Percentiles rank a stretch among this genome's conserved stretches.
Conservation (phyloP, 2,329 filamentous ascomycete species). For the Aureobasidium vineae region DNA sequence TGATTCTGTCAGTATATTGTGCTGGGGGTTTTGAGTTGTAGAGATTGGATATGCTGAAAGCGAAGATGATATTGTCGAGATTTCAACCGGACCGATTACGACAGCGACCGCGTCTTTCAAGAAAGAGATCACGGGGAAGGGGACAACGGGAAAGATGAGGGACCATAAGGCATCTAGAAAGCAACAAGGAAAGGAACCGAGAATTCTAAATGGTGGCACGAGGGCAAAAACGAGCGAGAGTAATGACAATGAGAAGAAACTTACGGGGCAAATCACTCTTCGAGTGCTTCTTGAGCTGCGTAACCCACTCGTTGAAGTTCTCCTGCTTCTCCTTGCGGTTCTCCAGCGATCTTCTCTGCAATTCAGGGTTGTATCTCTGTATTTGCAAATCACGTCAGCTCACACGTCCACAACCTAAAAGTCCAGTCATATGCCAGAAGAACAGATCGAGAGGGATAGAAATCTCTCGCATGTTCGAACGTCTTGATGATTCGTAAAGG, state of each 20-base stretch:
- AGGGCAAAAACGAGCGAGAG: neutral
- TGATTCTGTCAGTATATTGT: neutral
- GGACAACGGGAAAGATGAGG: neutral
- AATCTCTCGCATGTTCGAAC: neutral
- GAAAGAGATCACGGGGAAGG: no score
- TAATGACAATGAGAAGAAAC: slow-evolving; percentile 37
- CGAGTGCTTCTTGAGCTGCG: slow-evolving; percentile 78
- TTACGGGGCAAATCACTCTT: slow-evolving; percentile 89
- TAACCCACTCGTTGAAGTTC: slow-evolving; percentile 88
- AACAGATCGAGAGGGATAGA: neutral
- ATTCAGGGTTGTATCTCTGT: slow-evolving; percentile 84
- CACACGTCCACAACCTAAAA: neutral
- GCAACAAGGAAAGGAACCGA: neutral
- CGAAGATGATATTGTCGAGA: neutral
- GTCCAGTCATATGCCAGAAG: neutral
- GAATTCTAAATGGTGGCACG: neutral
- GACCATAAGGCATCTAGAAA: neutral
- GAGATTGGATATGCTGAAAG: neutral
- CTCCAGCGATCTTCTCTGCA: slow-evolving; percentile 86
- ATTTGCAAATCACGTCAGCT: slow-evolving; percentile 18
- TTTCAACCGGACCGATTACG: no score
- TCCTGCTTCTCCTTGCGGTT: slow-evolving; percentile 70
- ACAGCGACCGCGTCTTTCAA: neutral
- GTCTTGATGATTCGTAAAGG: neutral
- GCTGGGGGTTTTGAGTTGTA: neutral